Evolutionary conservation across 352 stramenopile species (phyloP), one percentile per base, ranked within the genome.

Genomic region (Phytopythium montanum): DNA sequence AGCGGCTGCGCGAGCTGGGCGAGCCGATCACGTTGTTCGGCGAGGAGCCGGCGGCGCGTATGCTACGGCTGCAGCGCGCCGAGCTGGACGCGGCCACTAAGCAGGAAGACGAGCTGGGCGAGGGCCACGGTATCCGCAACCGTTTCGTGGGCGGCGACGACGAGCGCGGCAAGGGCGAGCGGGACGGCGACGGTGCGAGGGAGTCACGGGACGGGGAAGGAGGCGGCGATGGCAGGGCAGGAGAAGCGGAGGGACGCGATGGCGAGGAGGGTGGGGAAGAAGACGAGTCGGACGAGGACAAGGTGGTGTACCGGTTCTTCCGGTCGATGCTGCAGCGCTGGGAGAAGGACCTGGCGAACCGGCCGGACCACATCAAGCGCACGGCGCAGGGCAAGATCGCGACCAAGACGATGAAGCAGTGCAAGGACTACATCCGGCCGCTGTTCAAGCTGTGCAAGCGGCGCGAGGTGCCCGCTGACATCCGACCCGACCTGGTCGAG

Each of bases 391-490:
- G 95, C 50, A 95, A 95, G 64, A 97, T 98, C 49, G 96, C 98
- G 46, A 97, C 90, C 45, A 98, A 98, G 81, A 99, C 96, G 10
- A 92, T 98, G 70, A 99, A 99, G 74, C 96, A 99, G 82, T 98
- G 94, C 77, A 99, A 99, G 64, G 96, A 99, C 74, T 99, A 99
- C 75, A 99, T 99, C 65, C 89, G 94, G 0, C 97, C 96, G 23
- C 73, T 99, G 26, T 99, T 99, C 67, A 98, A 98, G 75, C 72
- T 98, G 33, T 98, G 90, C 72, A 99, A 99, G 80, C 75, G 85
- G 51, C 79, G 94, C 38, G 65, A 89, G 41, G 76, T 99, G 23
- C 90, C 96, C 14, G 46, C 75, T 1, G 90, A 95, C 60, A 96
- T 99, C 54, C 65, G 94, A 28, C 77, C 78, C 6, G 90, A 88